These are phyloP conservation scores for Xylaria cubensis DNA, from an alignment of 495 filamentous ascomycete species.

Conservation along the genomic window DNA sequence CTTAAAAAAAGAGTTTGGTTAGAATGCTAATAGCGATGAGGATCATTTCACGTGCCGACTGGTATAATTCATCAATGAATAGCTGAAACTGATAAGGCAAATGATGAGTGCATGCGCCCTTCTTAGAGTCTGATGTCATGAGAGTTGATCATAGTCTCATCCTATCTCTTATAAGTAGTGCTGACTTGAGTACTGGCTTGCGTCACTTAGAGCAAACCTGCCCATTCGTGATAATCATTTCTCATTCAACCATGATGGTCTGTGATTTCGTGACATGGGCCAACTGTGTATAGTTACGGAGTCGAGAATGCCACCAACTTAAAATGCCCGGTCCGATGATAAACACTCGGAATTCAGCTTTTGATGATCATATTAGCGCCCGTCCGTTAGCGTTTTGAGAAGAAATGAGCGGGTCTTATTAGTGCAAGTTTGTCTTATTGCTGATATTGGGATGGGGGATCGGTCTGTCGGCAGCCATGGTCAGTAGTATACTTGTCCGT, in stretches of 20 bases:
- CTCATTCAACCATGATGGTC: background rate
- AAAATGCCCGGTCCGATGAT: background rate
- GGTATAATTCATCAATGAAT: background rate
- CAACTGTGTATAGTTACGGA: background rate
- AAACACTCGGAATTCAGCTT: conserved; percentile 16
- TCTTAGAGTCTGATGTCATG: background rate
- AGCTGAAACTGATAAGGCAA: background rate
- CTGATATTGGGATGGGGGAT: conserved; percentile 20
- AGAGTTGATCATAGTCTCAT: conserved; percentile 5
- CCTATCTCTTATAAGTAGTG: background rate
- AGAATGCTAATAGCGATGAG: background rate
- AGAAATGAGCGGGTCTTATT: conserved; percentile 18
- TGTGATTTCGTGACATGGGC: background rate
- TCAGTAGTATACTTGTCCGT: background rate
- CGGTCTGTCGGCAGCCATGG: conserved; percentile 1
- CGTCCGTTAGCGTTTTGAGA: conserved; percentile 4
- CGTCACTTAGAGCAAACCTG: background rate
- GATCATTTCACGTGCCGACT: background rate
- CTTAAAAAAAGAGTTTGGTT: background rate
- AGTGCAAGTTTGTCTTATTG: conserved; percentile 1
- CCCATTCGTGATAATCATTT: background rate
- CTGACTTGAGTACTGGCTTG: background rate
- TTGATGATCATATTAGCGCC: conserved; percentile 18
- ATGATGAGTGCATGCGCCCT: conserved; percentile 3
- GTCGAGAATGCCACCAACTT: background rate